Conservation (phyloP, 2,329 filamentous ascomycete species). For the Stagonosporopsis rhizophila region DNA sequence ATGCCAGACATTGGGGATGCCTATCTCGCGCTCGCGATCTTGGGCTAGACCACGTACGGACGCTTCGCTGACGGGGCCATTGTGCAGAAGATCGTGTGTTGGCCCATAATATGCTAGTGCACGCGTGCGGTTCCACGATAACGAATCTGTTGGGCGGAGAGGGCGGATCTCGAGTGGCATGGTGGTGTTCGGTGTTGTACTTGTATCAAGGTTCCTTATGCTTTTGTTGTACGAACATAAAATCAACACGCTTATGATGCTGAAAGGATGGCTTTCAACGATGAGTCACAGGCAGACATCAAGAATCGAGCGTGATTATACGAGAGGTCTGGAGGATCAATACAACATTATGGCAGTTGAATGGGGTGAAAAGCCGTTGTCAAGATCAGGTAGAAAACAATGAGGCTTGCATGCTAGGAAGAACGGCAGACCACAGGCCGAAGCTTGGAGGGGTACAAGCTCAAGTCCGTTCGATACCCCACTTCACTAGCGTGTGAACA, state of each 20-base stretch:
- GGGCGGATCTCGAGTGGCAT: slow-evolving; percentile 38
- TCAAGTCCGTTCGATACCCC: neutral
- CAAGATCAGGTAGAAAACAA: neutral
- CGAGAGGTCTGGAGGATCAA: neutral
- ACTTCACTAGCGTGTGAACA: slow-evolving; percentile 2
- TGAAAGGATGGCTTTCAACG: neutral
- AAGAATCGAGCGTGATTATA: neutral
- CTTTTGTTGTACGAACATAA: neutral
- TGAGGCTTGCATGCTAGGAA: neutral
- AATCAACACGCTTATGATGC: neutral
- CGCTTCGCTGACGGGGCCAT: slow-evolving; percentile 31
- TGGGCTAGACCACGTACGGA: slow-evolving; percentile 35
- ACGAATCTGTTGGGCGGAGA: slow-evolving; percentile 30
- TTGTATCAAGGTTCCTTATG: neutral
- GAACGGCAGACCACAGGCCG: neutral
- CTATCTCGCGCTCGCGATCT: slow-evolving; percentile 32
- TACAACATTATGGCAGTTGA: neutral
- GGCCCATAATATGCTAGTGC: slow-evolving; percentile 40
- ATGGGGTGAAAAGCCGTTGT: neutral
- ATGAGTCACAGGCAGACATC: slow-evolving; percentile 9
- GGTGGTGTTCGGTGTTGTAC: neutral
- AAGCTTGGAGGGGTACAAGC: slow-evolving; percentile 7
- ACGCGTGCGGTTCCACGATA: slow-evolving; percentile 42
- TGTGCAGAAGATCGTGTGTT: slow-evolving; percentile 39
- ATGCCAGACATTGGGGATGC: slow-evolving; percentile 35